Evolutionary conservation across 139 green algal species (phyloP).

Genomic region (Pycnococcus provasolii): DNA sequence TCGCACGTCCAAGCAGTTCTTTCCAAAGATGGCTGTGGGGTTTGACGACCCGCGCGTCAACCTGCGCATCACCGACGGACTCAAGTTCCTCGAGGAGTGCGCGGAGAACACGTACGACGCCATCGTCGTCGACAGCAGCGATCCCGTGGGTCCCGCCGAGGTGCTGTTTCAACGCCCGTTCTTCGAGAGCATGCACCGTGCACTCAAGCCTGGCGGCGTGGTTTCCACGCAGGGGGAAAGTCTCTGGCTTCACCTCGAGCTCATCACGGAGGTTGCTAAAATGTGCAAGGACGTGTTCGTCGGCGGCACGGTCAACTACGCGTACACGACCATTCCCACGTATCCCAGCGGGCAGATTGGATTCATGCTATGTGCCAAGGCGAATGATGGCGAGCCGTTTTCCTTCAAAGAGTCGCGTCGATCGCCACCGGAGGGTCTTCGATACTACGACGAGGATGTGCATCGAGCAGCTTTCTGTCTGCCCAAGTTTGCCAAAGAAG

Average conservation of each 20-base stretch:
- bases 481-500: too few species aligned
- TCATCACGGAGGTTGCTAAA: constrained; percentile 79
- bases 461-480: too few species aligned
- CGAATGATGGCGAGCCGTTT: constrained; percentile 11
- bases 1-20: constrained; percentile 68
- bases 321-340: constrained; percentile 89
- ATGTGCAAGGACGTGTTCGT: constrained; percentile 80
- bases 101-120: constrained; percentile 70
- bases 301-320: constrained; percentile 79
- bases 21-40: constrained; percentile 78
- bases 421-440: background rate
- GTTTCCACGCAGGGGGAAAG: constrained; percentile 90
- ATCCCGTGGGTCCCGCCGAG: constrained; percentile 14
- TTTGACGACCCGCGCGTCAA: constrained; percentile 79
- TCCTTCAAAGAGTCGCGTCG: constrained; percentile 5
- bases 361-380: constrained; percentile 93
- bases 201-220: constrained; percentile 76
- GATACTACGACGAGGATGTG: too few species aligned
- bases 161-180: constrained; percentile 54
- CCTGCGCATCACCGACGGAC: constrained; percentile 85
- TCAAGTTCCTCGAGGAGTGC: constrained; percentile 77
- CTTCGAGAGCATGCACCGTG: constrained; percentile 84
- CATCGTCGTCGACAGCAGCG: constrained; percentile 92
- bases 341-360: constrained; percentile 93
- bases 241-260: constrained; percentile 85